These are phyloP conservation scores for Neurospora sp. DNA, from an alignment of 2,329 filamentous ascomycete genomes.

Conservation along the genomic window DNA sequence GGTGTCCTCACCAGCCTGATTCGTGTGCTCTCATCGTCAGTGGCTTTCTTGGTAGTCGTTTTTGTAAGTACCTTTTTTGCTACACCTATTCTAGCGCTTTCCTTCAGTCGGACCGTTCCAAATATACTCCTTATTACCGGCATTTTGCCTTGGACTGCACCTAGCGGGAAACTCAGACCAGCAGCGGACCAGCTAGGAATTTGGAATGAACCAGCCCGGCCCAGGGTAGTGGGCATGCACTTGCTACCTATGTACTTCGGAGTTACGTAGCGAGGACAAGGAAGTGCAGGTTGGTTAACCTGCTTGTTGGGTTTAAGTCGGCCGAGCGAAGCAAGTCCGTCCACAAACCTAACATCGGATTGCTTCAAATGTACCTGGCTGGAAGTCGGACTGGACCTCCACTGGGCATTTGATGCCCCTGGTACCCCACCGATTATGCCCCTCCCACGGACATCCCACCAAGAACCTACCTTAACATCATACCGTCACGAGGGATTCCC, in stretches of 20 bases:
- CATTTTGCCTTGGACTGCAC: neutral
- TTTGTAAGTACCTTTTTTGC: slow-evolving; percentile 23
- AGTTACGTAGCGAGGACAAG: neutral
- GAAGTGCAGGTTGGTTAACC: neutral
- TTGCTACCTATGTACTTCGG: neutral
- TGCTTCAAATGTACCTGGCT: neutral
- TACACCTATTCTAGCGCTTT: slow-evolving; percentile 8
- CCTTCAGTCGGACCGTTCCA: slow-evolving; percentile 4
- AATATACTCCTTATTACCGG: slow-evolving; percentile 4
- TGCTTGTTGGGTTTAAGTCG: neutral
- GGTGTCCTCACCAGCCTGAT: slow-evolving; percentile 13
- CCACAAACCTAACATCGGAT: neutral
- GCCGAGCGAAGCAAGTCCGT: neutral
- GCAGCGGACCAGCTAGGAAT: neutral
- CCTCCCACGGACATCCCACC: neutral
- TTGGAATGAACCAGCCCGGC: neutral
- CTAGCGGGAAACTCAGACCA: neutral
- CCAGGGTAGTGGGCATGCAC: neutral
- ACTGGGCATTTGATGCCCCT: neutral
- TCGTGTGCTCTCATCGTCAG: slow-evolving; percentile 19
- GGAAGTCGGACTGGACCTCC: neutral
- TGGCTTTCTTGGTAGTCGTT: slow-evolving; percentile 20
- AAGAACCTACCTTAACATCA: neutral
- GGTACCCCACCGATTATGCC: neutral
- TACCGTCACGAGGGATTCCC: neutral